phyloP scores from a whole-genome alignment of 2,329 filamentous ascomycete genomes.

The Hypoxylon sp. region DNA sequence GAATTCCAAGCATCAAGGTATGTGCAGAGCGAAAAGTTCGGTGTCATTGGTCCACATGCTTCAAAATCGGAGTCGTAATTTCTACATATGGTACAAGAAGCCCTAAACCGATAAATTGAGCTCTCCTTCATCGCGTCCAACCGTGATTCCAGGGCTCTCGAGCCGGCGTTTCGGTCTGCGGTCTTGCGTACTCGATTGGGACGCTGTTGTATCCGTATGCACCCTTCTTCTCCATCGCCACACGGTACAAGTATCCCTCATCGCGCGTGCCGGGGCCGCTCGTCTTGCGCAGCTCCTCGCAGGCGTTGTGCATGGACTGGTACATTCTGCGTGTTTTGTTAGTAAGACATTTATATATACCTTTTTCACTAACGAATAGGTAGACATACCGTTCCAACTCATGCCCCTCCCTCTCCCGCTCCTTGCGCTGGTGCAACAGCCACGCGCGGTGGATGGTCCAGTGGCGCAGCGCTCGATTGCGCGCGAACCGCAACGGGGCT shows the following conservation, averaged over 20 bases:
- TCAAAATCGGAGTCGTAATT: too few species aligned
- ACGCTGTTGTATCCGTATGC: constrained; percentile 76
- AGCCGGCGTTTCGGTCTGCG: constrained; percentile 83
- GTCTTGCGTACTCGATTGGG: constrained; percentile 89
- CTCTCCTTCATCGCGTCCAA: constrained; percentile 77
- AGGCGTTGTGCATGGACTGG: constrained; percentile 83
- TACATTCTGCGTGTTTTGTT: constrained; percentile 59
- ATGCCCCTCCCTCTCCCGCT: constrained; percentile 68
- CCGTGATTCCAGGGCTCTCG: constrained; percentile 89
- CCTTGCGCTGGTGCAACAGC: constrained; percentile 78
- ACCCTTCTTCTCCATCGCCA: constrained; percentile 90
- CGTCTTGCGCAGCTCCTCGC: constrained; percentile 78
- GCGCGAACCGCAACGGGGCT: constrained; percentile 84
- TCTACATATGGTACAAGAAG: constrained; percentile 11
- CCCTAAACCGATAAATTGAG: constrained; percentile 11
- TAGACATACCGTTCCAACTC: constrained; percentile 74
- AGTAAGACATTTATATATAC: constrained; percentile 36
- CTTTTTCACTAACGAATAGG: constrained; percentile 79
- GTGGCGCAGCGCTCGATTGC: constrained; percentile 87
- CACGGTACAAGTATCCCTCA: constrained; percentile 80
- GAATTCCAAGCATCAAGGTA: not conserved
- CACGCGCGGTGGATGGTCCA: constrained; percentile 99
- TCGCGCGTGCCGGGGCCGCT: constrained; percentile 65
- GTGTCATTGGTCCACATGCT: constrained; percentile 5
- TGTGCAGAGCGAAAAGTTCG: not conserved